Conservation (phyloP, 495 filamentous ascomycete genomes). For the Parmelia sp. region DNA sequence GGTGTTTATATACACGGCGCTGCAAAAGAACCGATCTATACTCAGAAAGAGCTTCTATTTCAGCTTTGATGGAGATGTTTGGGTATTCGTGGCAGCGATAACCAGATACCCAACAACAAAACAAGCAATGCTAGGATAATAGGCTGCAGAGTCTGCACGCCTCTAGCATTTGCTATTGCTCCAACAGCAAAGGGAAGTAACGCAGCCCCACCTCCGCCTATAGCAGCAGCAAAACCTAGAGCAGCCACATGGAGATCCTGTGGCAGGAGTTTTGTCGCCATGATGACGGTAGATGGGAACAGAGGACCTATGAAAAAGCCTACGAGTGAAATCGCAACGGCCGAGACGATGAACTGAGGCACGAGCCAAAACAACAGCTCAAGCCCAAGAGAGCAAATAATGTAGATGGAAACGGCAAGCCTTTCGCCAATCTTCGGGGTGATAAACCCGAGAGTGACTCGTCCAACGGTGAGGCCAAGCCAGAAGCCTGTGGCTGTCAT, state of each 20-base stretch:
- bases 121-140: conserved; percentile 63
- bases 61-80: conserved; percentile 21
- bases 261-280: conserved; percentile 75
- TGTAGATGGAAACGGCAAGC: conserved; percentile 47
- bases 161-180: conserved; percentile 72
- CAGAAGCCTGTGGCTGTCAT: conserved; percentile 63
- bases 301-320: conserved; percentile 65
- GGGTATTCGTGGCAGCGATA: conserved; percentile 34
- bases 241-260: conserved; percentile 69
- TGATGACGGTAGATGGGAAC: conserved; percentile 72
- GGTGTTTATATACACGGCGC: not conserved
- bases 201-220: conserved; percentile 73
- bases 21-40: not conserved
- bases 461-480: conserved; percentile 57
- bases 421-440: conserved; percentile 57
- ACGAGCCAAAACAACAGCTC: conserved; percentile 63
- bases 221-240: conserved; percentile 76
- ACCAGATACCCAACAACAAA: conserved; percentile 52
- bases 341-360: conserved; percentile 65
- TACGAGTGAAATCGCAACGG: conserved; percentile 59
- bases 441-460: conserved; percentile 56
- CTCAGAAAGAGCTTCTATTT: not conserved
- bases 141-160: conserved; percentile 72
- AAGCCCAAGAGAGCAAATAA: conserved; percentile 44
- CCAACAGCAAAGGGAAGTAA: conserved; percentile 76